Conservation (phyloP, 768 basidiomycete genomes). For the Cystobasidiopsis lactophilus region DNA sequence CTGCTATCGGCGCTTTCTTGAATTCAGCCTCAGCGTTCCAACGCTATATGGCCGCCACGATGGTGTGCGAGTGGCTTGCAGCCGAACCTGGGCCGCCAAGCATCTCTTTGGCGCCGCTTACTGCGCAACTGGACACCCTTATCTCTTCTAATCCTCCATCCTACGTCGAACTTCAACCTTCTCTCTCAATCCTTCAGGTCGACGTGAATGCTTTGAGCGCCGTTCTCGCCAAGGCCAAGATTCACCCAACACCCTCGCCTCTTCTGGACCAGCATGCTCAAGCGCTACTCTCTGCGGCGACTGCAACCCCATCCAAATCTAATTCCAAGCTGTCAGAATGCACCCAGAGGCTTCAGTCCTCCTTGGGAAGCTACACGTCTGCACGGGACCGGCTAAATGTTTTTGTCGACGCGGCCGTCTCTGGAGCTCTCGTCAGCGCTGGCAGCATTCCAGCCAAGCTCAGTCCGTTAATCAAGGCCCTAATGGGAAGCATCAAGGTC, state of each 20-base stretch:
- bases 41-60: conserved; percentile 57
- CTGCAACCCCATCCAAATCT: conserved; percentile 35
- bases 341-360: no score
- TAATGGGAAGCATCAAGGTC: conserved; percentile 96
- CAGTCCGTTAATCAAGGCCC: conserved; percentile 82
- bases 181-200: neutral
- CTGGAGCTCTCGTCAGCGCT: conserved; percentile 74
- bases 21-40: conserved; percentile 72
- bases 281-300: conserved; percentile 53
- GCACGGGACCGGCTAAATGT: conserved; percentile 52
- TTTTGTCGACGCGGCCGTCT: conserved; percentile 70
- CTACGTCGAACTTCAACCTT: conserved; percentile 35
- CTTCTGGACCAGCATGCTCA: no score
- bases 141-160: conserved; percentile 18
- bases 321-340: no score
- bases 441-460: conserved; percentile 73
- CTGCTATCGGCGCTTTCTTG: neutral
- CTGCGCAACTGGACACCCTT: conserved; percentile 19
- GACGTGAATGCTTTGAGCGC: neutral
- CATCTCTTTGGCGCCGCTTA: neutral
- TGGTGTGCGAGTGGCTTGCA: conserved; percentile 78
- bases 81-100: neutral
- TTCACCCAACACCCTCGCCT: no score
- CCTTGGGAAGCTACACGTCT: no score
- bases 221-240: conserved; percentile 36